These are phyloP conservation scores for Argentina anserina DNA, from an alignment of 306 rosid genomes.

Conservation along the genomic window DNA sequence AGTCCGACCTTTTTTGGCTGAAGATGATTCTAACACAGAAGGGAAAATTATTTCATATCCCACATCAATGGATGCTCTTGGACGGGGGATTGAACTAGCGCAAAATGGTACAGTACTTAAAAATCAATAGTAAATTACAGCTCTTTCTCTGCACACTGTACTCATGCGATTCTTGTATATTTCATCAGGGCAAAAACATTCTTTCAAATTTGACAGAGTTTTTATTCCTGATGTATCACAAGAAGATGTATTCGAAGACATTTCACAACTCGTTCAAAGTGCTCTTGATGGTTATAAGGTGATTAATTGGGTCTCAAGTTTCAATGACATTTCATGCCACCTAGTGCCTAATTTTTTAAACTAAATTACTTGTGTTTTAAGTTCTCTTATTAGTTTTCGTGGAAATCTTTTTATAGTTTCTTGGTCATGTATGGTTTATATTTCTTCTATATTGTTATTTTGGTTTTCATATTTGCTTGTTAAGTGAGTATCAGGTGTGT, in stretches of 20 bases:
- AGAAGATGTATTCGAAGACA: constrained; percentile 81
- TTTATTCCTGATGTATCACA: constrained; percentile 77
- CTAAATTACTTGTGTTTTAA: background rate
- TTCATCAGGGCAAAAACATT: constrained; percentile 75
- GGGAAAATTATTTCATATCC: constrained; percentile 74
- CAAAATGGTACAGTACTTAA: constrained; percentile 60
- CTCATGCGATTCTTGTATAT: constrained; percentile 21
- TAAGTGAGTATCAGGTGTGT: background rate
- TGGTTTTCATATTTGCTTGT: background rate
- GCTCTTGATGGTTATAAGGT: constrained; percentile 99
- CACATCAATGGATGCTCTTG: constrained; percentile 76
- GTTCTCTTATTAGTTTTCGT: background rate
- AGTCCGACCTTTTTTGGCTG: constrained; percentile 86
- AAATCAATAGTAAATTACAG: background rate
- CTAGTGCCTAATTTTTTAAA: background rate
- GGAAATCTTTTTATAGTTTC: background rate
- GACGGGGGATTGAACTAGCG: constrained; percentile 71
- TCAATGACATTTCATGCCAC: constrained; percentile 1
- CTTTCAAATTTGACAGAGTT: constrained; percentile 88
- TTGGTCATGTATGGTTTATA: background rate
- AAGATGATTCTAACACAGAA: constrained; percentile 57
- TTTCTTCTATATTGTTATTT: background rate
- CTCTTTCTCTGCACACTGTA: background rate
- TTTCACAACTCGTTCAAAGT: constrained; percentile 97
- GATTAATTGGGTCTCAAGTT: constrained; percentile 16